Percentiles rank a stretch among this genome's conserved stretches.
Evolutionary conservation across 2,329 filamentous ascomycete genomes (phyloP).

Genomic region (Aspergillus ustus): DNA sequence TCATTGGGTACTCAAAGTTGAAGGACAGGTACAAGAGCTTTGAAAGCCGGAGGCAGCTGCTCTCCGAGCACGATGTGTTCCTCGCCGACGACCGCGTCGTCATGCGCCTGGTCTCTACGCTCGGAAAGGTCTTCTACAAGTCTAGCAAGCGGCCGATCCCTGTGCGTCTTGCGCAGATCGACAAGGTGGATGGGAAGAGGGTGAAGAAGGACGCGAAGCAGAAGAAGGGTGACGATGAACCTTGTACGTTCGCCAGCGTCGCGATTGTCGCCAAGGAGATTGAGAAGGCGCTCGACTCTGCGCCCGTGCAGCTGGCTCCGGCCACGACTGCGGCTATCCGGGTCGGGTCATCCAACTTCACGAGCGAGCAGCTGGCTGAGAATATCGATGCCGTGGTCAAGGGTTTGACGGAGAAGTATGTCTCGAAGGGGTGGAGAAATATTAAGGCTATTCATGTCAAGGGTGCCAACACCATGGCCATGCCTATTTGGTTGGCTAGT

Average conservation of each 20-base stretch:
- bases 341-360: slow-evolving; percentile 76
- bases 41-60: slow-evolving; percentile 82
- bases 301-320: slow-evolving; percentile 78
- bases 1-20: slow-evolving; percentile 84
- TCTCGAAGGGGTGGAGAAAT: slow-evolving; percentile 86
- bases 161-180: slow-evolving; percentile 69
- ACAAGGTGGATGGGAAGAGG: slow-evolving; percentile 64
- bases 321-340: slow-evolving; percentile 80
- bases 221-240: slow-evolving; percentile 49
- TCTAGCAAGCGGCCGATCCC: slow-evolving; percentile 86
- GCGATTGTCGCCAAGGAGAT: slow-evolving; percentile 79
- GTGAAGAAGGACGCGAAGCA: slow-evolving; percentile 61
- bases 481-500: slow-evolving; percentile 93
- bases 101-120: slow-evolving; percentile 70
- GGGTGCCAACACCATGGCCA: slow-evolving; percentile 80
- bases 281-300: slow-evolving; percentile 73
- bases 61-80: slow-evolving; percentile 88
- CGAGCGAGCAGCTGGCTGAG: slow-evolving; percentile 73
- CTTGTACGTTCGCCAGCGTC: slow-evolving; percentile 59
- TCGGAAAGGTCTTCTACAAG: slow-evolving; percentile 95
- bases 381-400: slow-evolving; percentile 77
- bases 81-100: slow-evolving; percentile 87
- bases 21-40: slow-evolving; percentile 89
- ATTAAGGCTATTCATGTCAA: slow-evolving; percentile 87
- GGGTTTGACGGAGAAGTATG: slow-evolving; percentile 74